Percentiles rank a stretch among this genome's conserved stretches.
Evolutionary conservation across 1,139 yeast species (phyloP).

Genomic region (Yamadazyma jaroonii): DNA sequence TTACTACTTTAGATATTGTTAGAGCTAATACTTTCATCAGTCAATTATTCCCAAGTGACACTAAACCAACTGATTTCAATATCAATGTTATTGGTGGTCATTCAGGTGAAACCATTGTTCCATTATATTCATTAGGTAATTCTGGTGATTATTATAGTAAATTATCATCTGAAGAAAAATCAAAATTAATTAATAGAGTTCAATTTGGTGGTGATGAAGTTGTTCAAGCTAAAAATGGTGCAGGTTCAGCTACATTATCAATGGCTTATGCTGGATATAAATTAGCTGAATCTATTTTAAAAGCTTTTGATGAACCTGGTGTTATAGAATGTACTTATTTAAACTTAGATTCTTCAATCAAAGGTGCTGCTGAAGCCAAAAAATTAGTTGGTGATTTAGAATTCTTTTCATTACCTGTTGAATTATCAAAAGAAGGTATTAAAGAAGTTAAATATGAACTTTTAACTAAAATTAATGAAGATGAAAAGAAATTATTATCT

Average conservation of each 20-base stretch:
- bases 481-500: conserved; percentile 73
- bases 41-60: conserved; percentile 48
- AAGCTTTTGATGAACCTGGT: conserved; percentile 70
- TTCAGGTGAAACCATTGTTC: conserved; percentile 97
- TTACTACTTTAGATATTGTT: conserved; percentile 92
- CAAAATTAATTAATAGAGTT: conserved; percentile 83
- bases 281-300: conserved; percentile 84
- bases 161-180: conserved; percentile 53
- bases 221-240: conserved; percentile 97
- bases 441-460: conserved; percentile 52
- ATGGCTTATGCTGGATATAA: conserved; percentile 99
- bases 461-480: conserved; percentile 53
- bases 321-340: conserved; percentile 79
- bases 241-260: conserved; percentile 97
- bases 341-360: conserved; percentile 38
- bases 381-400: conserved; percentile 72
- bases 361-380: conserved; percentile 78
- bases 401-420: conserved; percentile 90
- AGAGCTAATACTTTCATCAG: conserved; percentile 92
- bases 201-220: conserved; percentile 99
- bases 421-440: conserved; percentile 87
- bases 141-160: conserved; percentile 46
- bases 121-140: conserved; percentile 66
- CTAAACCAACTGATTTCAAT: conserved; percentile 70
- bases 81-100: conserved; percentile 94